Conservation (phyloP, 768 basidiomycete species). For the Termitomyces bulborhizus region DNA sequence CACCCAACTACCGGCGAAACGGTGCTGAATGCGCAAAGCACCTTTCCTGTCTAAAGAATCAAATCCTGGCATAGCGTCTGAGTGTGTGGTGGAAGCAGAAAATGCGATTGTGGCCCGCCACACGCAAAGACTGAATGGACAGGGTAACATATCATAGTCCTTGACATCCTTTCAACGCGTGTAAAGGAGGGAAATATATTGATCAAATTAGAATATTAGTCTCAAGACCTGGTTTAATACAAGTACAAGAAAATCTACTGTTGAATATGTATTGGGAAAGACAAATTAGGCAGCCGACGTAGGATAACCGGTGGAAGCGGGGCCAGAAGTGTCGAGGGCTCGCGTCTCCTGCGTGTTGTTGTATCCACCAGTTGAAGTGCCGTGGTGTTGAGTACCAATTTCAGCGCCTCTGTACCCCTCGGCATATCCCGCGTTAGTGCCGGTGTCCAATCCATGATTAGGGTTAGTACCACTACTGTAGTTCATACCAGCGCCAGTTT, state of each 20-base stretch:
- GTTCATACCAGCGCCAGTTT: background rate
- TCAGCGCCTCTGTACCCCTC: background rate
- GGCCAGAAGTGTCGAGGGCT: background rate
- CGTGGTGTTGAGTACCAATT: background rate
- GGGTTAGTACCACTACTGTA: background rate
- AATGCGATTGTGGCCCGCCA: too few relatives aligned
- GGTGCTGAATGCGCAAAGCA: too few relatives aligned
- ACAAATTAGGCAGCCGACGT: background rate
- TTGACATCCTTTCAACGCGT: background rate
- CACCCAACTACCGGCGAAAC: too few relatives aligned
- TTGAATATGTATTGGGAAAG: too few relatives aligned
- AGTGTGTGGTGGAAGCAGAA: too few relatives aligned
- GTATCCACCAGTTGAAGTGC: background rate
- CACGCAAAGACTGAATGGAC: too few relatives aligned
- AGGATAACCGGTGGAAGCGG: background rate
- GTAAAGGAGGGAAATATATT: background rate
- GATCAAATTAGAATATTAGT: background rate
- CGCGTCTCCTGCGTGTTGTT: background rate
- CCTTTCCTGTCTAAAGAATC: too few relatives aligned
- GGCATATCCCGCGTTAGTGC: constrained; percentile 7
- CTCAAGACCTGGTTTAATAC: too few relatives aligned
- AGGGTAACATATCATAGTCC: too few relatives aligned
- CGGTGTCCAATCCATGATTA: background rate
- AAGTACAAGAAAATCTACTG: too few relatives aligned
- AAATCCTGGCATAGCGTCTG: too few relatives aligned